Percentiles rank a stretch among this genome's conserved stretches.
Evolutionary conservation across 2,329 filamentous ascomycete genomes (phyloP).

Genomic region (Fusarium sp.): DNA sequence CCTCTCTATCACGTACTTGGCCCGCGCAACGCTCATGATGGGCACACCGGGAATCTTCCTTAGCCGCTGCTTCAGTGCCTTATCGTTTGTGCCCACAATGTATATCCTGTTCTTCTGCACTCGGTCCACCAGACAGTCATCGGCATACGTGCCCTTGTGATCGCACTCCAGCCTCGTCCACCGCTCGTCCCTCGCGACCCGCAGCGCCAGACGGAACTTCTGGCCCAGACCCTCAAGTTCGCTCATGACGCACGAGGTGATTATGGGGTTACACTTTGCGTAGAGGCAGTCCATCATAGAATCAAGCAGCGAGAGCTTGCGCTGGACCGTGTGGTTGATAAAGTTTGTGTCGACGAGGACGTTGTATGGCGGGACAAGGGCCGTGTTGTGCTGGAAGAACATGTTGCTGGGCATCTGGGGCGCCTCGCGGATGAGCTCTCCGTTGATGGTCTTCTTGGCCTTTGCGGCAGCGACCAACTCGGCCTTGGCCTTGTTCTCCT

Average conservation of each 20-base stretch:
- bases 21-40: constrained; percentile 83
- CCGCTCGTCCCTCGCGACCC: constrained; percentile 89
- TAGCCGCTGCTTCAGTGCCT: constrained; percentile 84
- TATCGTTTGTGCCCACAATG: constrained; percentile 82
- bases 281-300: constrained; percentile 95
- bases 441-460: constrained; percentile 65
- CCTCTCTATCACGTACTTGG: constrained; percentile 95
- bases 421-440: constrained; percentile 80
- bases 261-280: constrained; percentile 89
- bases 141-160: constrained; percentile 85
- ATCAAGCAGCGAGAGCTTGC: constrained; percentile 88
- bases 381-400: constrained; percentile 91
- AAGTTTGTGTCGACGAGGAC: constrained; percentile 84
- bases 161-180: constrained; percentile 90
- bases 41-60: constrained; percentile 78
- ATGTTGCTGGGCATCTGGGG: constrained; percentile 85
- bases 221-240: constrained; percentile 90
- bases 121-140: constrained; percentile 86
- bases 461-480: constrained; percentile 69
- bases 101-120: constrained; percentile 81
- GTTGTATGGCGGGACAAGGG: constrained; percentile 82
- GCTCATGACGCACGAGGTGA: constrained; percentile 81
- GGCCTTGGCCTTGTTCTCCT: constrained; percentile 80
- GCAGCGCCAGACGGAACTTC: constrained; percentile 87
- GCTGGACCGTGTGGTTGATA: constrained; percentile 88